Base-by-base conservation (phyloP, 768 basidiomycete species). In the Pseudohyphozyma bogoriensis region DNA sequence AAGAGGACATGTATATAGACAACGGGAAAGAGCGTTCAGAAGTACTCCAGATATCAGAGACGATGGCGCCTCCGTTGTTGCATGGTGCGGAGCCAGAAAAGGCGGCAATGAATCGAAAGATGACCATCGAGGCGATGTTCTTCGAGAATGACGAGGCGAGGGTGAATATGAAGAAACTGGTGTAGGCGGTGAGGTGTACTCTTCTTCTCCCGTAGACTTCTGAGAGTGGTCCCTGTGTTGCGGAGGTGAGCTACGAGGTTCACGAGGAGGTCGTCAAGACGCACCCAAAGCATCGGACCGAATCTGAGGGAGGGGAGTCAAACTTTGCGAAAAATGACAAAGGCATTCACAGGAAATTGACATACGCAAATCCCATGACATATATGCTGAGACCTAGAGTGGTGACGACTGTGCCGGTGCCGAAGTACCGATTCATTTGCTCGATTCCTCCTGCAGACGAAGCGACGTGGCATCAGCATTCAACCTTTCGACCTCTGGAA, bases 1-100 rank as follows among this genome's bases (percentile, higher is more conserved):
- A n/a, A n/a, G n/a, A n/a, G n/a, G n/a, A 8, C 15, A n/a, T n/a
- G 40, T n/a, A 47, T 7, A 47, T 15, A 16, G 26, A 26, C 4
- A 47, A 26, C 2, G 46, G 24, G 11, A 47, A 28, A 26, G 46
- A n/a, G 15, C 46, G 46, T 15, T 26, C 29, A 8, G 20, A 26
- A 9, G 46, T 28, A 26, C 16, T 26, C 24, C 24, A 61, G 9
- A 62, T 65, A 45, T 59, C 72, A 18, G 67, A 55, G 50, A 74
- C 71, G 40, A 70, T 68, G n/a, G n/a, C n/a, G n/a, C n/a, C n/a
- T n/a, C n/a, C n/a, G n/a, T n/a, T n/a, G n/a, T n/a, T n/a, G n/a
- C n/a, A n/a, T n/a, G n/a, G n/a, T n/a, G 74, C 79, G 79, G 51
- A 81, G 24, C 79, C 83, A 63, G 83, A 83, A 64, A 82, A 78